Evolutionary conservation across 2,329 filamentous ascomycete genomes (phyloP).

Genomic region (Penicillium sp.): DNA sequence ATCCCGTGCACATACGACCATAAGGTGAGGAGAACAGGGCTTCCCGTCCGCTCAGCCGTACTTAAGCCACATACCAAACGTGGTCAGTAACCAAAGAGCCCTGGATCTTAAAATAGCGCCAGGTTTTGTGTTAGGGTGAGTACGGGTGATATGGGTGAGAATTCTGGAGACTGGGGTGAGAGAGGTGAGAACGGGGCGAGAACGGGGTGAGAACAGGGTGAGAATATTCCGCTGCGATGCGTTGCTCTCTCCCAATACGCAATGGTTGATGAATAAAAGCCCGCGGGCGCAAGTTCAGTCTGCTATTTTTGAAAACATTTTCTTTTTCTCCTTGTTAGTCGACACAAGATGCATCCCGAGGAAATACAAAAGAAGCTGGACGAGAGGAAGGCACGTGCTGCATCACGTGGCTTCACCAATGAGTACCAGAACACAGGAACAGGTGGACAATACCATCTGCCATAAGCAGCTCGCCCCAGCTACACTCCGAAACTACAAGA

Average conservation of each 20-base stretch:
- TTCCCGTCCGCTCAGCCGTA: constrained; percentile 8
- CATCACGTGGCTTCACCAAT: constrained; percentile 13
- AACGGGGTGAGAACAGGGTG: constrained; percentile 9
- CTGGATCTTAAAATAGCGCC: constrained; percentile 4
- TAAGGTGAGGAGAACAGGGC: constrained; percentile 11
- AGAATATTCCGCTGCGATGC: constrained; percentile 1
- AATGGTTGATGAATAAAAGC: neutral
- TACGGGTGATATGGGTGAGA: constrained; percentile 4
- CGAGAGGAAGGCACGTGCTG: constrained; percentile 11
- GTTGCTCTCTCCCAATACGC: neutral
- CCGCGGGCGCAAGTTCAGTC: neutral
- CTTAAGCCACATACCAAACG: constrained; percentile 5
- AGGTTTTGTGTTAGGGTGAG: constrained; percentile 1
- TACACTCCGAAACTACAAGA: constrained; percentile 1
- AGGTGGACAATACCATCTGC: constrained; percentile 12
- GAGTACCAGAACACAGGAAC: constrained; percentile 14
- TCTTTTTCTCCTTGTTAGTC: neutral
- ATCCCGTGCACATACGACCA: constrained; percentile 4
- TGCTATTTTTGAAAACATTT: neutral
- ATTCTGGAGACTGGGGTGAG: constrained; percentile 6
- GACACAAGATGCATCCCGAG: constrained; percentile 3
- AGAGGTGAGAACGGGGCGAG: constrained; percentile 11
- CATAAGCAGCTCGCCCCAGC: constrained; percentile 4
- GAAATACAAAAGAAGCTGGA: constrained; percentile 10
- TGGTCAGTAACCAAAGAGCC: constrained; percentile 3